Evolutionary conservation across 2,329 filamentous ascomycete genomes (phyloP).

Genomic region (Trichophyton verrucosum): DNA sequence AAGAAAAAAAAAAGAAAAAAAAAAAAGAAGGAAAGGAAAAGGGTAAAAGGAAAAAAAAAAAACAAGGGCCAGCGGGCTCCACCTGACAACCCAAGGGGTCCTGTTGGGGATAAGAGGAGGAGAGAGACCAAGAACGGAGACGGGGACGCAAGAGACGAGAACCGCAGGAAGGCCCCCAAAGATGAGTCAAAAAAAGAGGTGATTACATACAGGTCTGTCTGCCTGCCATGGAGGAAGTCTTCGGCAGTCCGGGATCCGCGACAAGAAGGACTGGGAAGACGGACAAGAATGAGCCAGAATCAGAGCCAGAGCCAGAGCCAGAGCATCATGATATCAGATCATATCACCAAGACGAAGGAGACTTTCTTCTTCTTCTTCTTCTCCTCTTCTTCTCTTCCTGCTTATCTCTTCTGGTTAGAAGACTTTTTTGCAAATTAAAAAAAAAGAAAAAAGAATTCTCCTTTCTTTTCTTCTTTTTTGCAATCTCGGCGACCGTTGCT

Average conservation of each 20-base stretch:
- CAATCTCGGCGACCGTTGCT: neutral
- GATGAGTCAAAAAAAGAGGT: neutral
- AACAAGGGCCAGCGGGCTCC: neutral
- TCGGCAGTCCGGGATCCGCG: neutral
- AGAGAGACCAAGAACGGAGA: neutral
- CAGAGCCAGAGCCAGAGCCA: neutral
- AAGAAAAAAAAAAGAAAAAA: neutral
- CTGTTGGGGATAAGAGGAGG: neutral
- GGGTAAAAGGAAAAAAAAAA: neutral
- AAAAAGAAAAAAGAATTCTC: neutral
- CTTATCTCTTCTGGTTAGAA: too few species aligned
- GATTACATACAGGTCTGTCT: neutral
- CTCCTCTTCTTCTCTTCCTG: too few species aligned
- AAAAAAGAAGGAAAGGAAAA: too few species aligned
- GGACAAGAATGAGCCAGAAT: too few species aligned
- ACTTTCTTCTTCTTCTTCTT: too few species aligned
- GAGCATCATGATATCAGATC: too few species aligned
- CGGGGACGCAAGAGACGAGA: too few species aligned
- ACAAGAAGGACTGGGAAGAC: neutral
- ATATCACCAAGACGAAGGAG: too few species aligned
- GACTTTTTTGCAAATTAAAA: too few species aligned
- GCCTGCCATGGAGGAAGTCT: neutral
- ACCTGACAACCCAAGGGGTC: neutral
- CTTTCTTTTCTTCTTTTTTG: neutral
- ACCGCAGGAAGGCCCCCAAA: neutral